These are phyloP conservation scores for Mycena latifolia DNA, from an alignment of 768 basidiomycete species.

Conservation along the genomic window DNA sequence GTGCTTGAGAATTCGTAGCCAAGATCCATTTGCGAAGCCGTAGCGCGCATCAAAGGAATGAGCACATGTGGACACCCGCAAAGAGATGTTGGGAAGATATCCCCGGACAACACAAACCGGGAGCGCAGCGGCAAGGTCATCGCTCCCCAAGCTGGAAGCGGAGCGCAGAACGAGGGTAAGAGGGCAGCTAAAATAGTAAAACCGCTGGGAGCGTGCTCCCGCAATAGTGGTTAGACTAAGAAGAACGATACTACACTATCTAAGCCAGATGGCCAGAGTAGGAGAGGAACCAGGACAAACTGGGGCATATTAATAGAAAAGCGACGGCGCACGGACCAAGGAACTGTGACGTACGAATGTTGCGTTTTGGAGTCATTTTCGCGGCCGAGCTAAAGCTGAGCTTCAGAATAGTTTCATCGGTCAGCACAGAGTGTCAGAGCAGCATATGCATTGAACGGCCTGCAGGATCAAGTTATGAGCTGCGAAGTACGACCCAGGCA, in stretches of 20 bases:
- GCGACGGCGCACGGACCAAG: constrained; percentile 9
- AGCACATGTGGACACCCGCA: constrained; percentile 2
- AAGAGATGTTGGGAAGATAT: constrained; percentile 19
- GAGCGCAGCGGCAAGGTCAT: constrained; percentile 25
- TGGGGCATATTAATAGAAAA: constrained; percentile 1
- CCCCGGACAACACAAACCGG: constrained; percentile 22
- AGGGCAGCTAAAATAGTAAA: constrained; percentile 23
- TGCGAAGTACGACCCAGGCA: too few relatives aligned
- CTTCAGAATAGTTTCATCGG: not conserved
- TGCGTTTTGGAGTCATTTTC: too few relatives aligned
- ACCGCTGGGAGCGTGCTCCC: constrained; percentile 14
- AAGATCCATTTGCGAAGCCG: constrained; percentile 20
- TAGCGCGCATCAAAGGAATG: constrained; percentile 11
- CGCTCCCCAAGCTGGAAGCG: constrained; percentile 2
- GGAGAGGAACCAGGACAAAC: not conserved
- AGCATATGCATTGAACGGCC: too few relatives aligned
- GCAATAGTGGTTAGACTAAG: constrained; percentile 14
- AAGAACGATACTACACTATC: constrained; percentile 32
- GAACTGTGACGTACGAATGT: too few relatives aligned
- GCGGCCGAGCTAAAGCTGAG: too few relatives aligned
- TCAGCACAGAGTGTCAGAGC: too few relatives aligned
- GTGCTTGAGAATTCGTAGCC: not conserved
- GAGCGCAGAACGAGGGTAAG: too few relatives aligned
- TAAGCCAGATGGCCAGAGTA: constrained; percentile 16
- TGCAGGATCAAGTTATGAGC: too few relatives aligned